These are phyloP conservation scores for Apodospora peruviana DNA, from an alignment of 495 filamentous ascomycete genomes.

Conservation along the genomic window DNA sequence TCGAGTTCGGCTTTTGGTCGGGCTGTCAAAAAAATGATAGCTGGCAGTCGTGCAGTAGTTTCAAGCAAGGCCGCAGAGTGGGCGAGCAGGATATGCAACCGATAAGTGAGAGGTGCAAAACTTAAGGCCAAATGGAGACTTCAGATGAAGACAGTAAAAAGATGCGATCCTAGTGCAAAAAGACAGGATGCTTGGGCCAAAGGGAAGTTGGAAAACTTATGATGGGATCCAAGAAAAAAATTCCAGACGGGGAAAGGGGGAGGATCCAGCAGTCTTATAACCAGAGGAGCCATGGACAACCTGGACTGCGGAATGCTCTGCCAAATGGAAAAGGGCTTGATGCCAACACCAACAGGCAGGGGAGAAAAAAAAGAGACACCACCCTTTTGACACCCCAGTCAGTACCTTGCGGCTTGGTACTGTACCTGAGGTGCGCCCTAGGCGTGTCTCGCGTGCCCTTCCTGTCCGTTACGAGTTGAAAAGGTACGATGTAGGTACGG, in stretches of 20 bases:
- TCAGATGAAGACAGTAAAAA: neutral
- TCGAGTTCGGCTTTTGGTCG: neutral
- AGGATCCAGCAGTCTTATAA: conserved; percentile 24
- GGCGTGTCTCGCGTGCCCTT: conserved; percentile 10
- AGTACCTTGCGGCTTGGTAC: conserved; percentile 20
- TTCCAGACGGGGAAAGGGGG: conserved; percentile 17
- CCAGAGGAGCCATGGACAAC: conserved; percentile 19
- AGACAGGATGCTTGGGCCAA: conserved; percentile 10
- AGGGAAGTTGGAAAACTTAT: conserved; percentile 14
- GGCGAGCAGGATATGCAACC: neutral
- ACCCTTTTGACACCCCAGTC: conserved; percentile 8
- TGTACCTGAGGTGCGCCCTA: conserved; percentile 12
- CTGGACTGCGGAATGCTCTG: conserved; percentile 14
- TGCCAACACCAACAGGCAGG: conserved; percentile 17
- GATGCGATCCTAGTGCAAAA: conserved; percentile 7
- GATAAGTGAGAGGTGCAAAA: neutral
- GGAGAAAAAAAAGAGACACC: conserved; percentile 15
- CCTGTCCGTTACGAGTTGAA: conserved; percentile 21
- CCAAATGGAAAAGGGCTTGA: conserved; percentile 13
- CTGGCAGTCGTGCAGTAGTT: conserved; percentile 11
- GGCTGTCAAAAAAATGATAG: neutral
- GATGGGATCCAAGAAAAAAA: conserved; percentile 25
- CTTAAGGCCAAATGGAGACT: neutral
- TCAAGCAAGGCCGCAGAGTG: conserved; percentile 4
- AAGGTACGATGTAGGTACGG: conserved; percentile 1